Evolutionary conservation across 2,329 filamentous ascomycete species (phyloP).

Genomic region (Trichophyton mentagrophytes): DNA sequence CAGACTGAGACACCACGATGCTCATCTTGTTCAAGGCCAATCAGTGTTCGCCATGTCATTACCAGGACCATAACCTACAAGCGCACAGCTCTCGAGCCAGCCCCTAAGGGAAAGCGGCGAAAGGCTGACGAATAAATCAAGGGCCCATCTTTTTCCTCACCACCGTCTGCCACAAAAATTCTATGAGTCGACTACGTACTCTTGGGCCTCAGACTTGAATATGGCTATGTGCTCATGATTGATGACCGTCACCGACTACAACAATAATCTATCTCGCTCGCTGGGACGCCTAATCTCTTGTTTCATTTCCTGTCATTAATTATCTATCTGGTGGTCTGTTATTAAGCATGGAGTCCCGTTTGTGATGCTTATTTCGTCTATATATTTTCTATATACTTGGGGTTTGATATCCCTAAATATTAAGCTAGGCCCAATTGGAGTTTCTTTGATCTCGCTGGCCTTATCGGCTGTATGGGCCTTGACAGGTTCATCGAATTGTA

Average conservation of each 20-base stretch:
- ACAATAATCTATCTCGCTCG: neutral
- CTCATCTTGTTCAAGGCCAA: conserved; percentile 44
- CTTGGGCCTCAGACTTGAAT: neutral
- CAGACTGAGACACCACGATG: conserved; percentile 49
- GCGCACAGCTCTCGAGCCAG: conserved; percentile 60
- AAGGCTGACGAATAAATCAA: conserved; percentile 40
- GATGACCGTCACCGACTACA: neutral
- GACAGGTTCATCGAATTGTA: neutral
- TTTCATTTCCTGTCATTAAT: neutral
- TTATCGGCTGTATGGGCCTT: neutral
- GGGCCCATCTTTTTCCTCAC: neutral
- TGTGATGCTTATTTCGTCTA: neutral
- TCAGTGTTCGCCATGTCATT: conserved; percentile 73
- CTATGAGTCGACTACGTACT: neutral
- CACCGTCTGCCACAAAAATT: neutral
- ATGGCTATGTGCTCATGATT: neutral
- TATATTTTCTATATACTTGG: neutral
- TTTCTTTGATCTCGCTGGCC: neutral
- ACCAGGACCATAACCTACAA: conserved; percentile 82
- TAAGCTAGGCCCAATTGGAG: neutral
- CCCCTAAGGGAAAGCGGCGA: conserved; percentile 84
- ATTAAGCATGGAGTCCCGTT: conserved; percentile 1
- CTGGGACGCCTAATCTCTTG: neutral
- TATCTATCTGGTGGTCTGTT: neutral
- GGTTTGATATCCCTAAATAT: neutral